Conservation (phyloP, 2,329 filamentous ascomycete genomes). For the Pyricularia pennisetigena region DNA sequence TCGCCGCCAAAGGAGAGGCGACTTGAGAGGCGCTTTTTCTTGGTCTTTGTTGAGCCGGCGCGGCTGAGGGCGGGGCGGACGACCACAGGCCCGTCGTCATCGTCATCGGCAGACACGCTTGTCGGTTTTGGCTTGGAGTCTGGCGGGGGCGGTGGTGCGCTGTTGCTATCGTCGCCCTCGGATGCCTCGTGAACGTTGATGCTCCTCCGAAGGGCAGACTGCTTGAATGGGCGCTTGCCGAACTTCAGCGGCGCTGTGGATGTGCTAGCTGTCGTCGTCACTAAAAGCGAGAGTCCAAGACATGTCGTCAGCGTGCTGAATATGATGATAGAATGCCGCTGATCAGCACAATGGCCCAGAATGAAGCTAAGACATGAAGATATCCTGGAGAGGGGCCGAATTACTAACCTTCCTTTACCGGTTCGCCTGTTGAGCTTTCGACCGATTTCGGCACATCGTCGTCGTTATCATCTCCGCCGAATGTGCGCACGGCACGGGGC, state of each 20-base stretch:
- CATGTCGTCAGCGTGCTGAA: neutral
- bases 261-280: neutral
- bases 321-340: constrained; percentile 17
- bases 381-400: neutral
- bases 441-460: constrained; percentile 1
- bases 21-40: constrained; percentile 56
- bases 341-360: constrained; percentile 11
- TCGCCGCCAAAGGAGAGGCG: constrained; percentile 67
- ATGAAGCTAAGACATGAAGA: constrained; percentile 16
- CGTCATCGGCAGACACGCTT: constrained; percentile 16
- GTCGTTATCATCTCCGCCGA: constrained; percentile 46
- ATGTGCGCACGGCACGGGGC: constrained; percentile 64
- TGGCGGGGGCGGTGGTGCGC: neutral
- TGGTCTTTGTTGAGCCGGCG: constrained; percentile 44
- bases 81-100: constrained; percentile 34
- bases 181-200: constrained; percentile 35
- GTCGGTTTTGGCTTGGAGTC: neutral
- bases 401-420: constrained; percentile 27
- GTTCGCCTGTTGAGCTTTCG: constrained; percentile 13
- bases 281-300: neutral
- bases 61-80: constrained; percentile 37
- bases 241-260: constrained; percentile 33
- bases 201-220: constrained; percentile 48
- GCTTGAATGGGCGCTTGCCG: constrained; percentile 42
- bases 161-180: neutral